A percentile compares a stretch with the other conserved stretches of the same genome.
These are phyloP conservation scores for Syzygium jambos DNA, from an alignment of 345 rosid species.

Conservation along the genomic window DNA sequence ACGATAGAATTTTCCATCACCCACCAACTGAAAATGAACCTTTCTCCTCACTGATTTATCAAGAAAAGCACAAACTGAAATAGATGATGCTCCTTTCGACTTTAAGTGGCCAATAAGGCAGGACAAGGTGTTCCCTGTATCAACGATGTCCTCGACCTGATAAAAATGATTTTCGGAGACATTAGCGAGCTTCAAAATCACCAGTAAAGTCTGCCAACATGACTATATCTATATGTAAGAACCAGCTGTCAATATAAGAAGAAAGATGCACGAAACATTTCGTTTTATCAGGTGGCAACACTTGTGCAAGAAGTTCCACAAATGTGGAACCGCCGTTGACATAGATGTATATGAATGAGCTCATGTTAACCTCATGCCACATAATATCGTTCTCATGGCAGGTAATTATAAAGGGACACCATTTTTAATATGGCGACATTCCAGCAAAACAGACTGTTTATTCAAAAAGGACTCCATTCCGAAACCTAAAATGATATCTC, in stretches of 20 bases:
- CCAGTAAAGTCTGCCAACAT: background rate
- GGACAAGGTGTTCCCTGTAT: conserved; percentile 74
- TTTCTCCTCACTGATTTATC: conserved; percentile 68
- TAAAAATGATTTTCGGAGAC: background rate
- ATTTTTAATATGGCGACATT: background rate
- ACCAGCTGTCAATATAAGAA: background rate
- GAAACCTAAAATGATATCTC: background rate
- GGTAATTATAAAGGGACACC: background rate
- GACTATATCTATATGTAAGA: background rate
- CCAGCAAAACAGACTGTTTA: background rate
- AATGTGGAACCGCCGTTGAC: background rate
- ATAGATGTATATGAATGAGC: background rate
- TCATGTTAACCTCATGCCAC: background rate
- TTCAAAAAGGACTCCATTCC: background rate
- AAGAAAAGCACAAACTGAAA: conserved; percentile 78
- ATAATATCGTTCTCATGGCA: background rate
- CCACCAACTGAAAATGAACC: conserved; percentile 55
- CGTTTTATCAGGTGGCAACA: background rate
- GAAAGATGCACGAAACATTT: background rate
- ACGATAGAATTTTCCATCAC: conserved; percentile 67
- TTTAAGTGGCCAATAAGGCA: conserved; percentile 47
- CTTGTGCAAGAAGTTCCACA: background rate
- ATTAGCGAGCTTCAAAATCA: background rate
- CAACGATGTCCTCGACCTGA: conserved; percentile 94
- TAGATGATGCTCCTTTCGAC: conserved; percentile 58